Evolutionary conservation across 169 alveolate genomes (phyloP).

Genomic region (Plasmodium vinckei): DNA sequence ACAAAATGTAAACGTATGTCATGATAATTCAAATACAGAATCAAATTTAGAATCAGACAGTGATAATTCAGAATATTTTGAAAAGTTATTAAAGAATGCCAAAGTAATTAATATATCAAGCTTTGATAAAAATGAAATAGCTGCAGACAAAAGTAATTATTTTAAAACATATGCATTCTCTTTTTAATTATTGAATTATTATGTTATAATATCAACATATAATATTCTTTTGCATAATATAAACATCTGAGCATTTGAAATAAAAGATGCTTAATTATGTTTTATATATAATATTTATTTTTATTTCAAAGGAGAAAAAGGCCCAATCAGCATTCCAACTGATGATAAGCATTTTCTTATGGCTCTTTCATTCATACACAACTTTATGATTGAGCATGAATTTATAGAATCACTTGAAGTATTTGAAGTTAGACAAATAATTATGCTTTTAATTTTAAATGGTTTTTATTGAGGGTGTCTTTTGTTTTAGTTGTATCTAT

Average conservation of each 20-base stretch:
- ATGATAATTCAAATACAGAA: constrained; percentile 46
- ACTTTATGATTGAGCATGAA: constrained; percentile 66
- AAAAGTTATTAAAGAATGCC: constrained; percentile 71
- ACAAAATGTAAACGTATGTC: constrained; percentile 15
- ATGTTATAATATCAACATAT: no score
- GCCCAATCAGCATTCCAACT: constrained; percentile 24
- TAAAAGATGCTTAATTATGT: not conserved
- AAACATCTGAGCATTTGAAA: no score
- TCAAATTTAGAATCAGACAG: constrained; percentile 75
- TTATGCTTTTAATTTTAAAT: constrained; percentile 1
- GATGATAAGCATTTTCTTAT: constrained; percentile 64
- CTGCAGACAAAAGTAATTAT: constrained; percentile 40
- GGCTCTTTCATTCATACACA: constrained; percentile 53
- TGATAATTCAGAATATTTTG: constrained; percentile 75
- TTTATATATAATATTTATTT: constrained; percentile 18
- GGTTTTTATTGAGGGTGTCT: constrained; percentile 3
- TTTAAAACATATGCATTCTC: not conserved
- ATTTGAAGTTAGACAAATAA: constrained; percentile 53
- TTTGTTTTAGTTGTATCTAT: constrained; percentile 16
- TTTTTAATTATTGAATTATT: constrained; percentile 12
- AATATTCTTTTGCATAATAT: no score
- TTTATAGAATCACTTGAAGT: constrained; percentile 74
- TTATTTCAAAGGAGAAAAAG: constrained; percentile 45
- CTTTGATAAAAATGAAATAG: constrained; percentile 57
- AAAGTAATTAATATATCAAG: constrained; percentile 67